Percentiles rank a stretch among this genome's conserved stretches.
Evolutionary conservation across 805 yeast species (phyloP).

Genomic region (Hermanozyma aechmeae): DNA sequence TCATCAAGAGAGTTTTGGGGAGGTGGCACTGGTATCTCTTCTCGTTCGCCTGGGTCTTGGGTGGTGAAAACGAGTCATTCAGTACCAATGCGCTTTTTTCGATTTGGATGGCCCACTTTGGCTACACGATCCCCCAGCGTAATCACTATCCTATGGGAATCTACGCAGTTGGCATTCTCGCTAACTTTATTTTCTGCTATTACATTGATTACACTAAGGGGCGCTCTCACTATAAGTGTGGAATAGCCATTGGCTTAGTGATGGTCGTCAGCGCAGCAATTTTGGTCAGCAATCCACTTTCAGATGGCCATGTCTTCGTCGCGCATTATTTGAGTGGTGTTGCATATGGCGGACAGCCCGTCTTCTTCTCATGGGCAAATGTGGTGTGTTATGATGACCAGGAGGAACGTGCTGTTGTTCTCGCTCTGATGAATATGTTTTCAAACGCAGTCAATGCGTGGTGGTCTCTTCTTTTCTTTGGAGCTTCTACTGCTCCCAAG

Average conservation of each 20-base stretch:
- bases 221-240: too few relatives aligned
- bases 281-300: slow-evolving; percentile 32
- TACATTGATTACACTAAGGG: slow-evolving; percentile 30
- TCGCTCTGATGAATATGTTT: slow-evolving; percentile 61
- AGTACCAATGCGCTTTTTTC: slow-evolving; percentile 39
- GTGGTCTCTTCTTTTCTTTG: slow-evolving; percentile 50
- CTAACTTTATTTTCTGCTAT: slow-evolving; percentile 34
- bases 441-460: slow-evolving; percentile 56
- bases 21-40: slow-evolving; percentile 54
- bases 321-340: slow-evolving; percentile 50
- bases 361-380: slow-evolving; percentile 58
- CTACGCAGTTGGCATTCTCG: slow-evolving; percentile 40
- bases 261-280: too few relatives aligned
- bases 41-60: slow-evolving; percentile 41
- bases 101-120: slow-evolving; percentile 33
- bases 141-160: slow-evolving; percentile 50
- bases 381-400: slow-evolving; percentile 48
- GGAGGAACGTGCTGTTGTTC: slow-evolving; percentile 54
- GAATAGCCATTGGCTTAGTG: too few relatives aligned
- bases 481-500: slow-evolving; percentile 43
- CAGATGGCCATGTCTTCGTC: slow-evolving; percentile 31
- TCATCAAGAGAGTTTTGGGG: slow-evolving; percentile 29
- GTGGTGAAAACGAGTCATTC: slow-evolving; percentile 41
- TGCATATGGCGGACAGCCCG: slow-evolving; percentile 51
- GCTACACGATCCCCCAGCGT: slow-evolving; percentile 34